A percentile compares a stretch with the other conserved stretches of the same genome.
phyloP scores from a whole-genome alignment of 1,284 basidiomycete genomes.

The Pseudozyma hubeiensis region DNA sequence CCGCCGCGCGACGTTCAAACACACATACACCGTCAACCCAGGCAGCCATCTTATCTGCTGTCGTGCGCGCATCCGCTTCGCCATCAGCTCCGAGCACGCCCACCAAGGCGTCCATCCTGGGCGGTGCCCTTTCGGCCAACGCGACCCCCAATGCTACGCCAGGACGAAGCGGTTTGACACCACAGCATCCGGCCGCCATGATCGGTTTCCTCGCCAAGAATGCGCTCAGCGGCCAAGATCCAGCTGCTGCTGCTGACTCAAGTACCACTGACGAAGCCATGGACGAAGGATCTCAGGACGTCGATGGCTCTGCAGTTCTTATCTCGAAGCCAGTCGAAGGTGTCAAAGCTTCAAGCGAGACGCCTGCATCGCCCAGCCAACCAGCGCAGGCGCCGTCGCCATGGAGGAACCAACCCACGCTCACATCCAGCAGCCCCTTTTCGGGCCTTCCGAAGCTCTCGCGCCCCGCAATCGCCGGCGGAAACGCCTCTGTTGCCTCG shows the following conservation, averaged over 20 bases:
- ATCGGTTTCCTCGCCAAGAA: conserved; percentile 48
- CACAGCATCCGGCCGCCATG: conserved; percentile 38
- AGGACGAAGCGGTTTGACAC: conserved; percentile 12
- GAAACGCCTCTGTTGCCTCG: conserved; percentile 23
- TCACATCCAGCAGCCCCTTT: conserved; percentile 51
- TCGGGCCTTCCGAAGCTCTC: conserved; percentile 50
- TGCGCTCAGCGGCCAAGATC: conserved; percentile 28
- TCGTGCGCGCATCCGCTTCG: conserved; percentile 44
- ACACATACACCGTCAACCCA: conserved; percentile 37
- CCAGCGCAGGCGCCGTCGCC: conserved; percentile 20
- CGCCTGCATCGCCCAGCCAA: conserved; percentile 3
- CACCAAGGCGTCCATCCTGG: conserved; percentile 9
- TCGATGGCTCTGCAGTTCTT: conserved; percentile 35
- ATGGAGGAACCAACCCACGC: conserved; percentile 42
- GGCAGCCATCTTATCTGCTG: conserved; percentile 46
- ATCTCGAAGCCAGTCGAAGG: conserved; percentile 15
- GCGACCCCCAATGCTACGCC: conserved; percentile 20
- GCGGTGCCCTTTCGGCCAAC: conserved; percentile 1
- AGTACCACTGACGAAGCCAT: conserved; percentile 19
- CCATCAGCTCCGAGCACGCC: conserved; percentile 37
- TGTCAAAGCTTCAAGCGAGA: neutral
- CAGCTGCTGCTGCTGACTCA: neutral
- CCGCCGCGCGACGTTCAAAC: conserved; percentile 23
- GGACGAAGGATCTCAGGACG: conserved; percentile 25
- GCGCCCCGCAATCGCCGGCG: conserved; percentile 10